phyloP scores from a whole-genome alignment of 192 early-diverging fungal species.

The Coemansia sp. region DNA sequence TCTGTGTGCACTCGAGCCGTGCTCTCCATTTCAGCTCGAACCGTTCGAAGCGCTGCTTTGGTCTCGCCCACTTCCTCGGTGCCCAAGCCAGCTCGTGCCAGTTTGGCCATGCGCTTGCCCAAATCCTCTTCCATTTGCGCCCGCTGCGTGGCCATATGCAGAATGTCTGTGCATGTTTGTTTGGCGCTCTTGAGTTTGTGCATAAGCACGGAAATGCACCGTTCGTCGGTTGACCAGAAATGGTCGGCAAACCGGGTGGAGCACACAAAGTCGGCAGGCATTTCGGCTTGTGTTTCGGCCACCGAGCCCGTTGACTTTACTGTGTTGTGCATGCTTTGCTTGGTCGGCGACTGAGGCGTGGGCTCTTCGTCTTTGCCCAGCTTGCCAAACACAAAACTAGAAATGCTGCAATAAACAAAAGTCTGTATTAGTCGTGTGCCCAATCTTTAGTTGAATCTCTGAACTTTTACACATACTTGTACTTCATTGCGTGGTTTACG shows the following conservation, averaged over 20 bases:
- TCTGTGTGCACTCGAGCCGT: slow-evolving; percentile 65
- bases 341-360: slow-evolving; percentile 1
- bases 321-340: neutral
- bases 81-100: slow-evolving; percentile 61
- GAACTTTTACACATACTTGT: slow-evolving; percentile 10
- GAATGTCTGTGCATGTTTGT: slow-evolving; percentile 67
- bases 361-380: slow-evolving; percentile 20
- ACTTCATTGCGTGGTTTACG: slow-evolving; percentile 14
- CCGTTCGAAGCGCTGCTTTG: slow-evolving; percentile 58
- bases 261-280: slow-evolving; percentile 40
- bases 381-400: slow-evolving; percentile 37
- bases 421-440: neutral
- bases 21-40: slow-evolving; percentile 62
- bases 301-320: slow-evolving; percentile 18
- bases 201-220: slow-evolving; percentile 65
- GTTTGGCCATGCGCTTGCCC: slow-evolving; percentile 65
- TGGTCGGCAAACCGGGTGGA: slow-evolving; percentile 35
- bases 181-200: slow-evolving; percentile 69
- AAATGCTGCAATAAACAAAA: slow-evolving; percentile 1
- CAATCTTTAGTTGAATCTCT: too few relatives aligned
- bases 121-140: slow-evolving; percentile 70
- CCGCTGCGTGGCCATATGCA: slow-evolving; percentile 60
- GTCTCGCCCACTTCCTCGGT: slow-evolving; percentile 69
- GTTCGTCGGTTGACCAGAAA: slow-evolving; percentile 62
- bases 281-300: slow-evolving; percentile 24